Base-by-base conservation (phyloP, 345 rosid genomes). In the Aethionema arabicum region DNA sequence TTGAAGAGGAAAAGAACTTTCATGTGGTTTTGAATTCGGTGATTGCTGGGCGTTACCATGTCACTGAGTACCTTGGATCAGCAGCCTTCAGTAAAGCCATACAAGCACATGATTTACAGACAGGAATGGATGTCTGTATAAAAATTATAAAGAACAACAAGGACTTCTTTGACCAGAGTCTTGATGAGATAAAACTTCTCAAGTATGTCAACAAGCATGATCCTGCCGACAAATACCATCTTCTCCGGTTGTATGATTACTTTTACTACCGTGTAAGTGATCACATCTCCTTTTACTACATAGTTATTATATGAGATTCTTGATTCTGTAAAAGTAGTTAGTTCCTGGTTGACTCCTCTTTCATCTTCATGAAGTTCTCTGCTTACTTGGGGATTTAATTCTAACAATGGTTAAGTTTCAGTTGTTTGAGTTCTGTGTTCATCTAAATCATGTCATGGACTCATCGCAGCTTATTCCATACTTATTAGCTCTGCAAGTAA, bases 71-170 rank as follows among this genome's bases (percentile, higher is more conserved):
- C 77, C 95, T 95, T 75, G 99, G 99, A 49, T 95, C 99, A 8
- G 99, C 99, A 61, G 99, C 99, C 32, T 95, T 93, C 67, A 95
- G 99, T 69, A 95, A 95, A 76, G 97, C 99, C 76, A 86, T 95
- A 73, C 99, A 95, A 80, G 97, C 99, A 15, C 99, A 95, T 80
- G 99, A 95, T 71, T 82, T 95, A 63, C 92, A 93, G 68, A 90
- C 96, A 27, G 96, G 99, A 64, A 87, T 90, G 89, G 99, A 95
- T 44, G 99, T 95, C 40, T 95, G 99, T 70, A 84, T 95, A 55
- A 95, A 95, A 77, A 95, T 95, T 47, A 88, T 95, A 68, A 95
- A 95, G 78, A 95, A 90, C 84, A 95, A 95, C 79, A 95, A 95
- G 80, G 99, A 95, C 72, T 95, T 95, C 71, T 95, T 95, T 66